Conservation (phyloP, 306 rosid species). For the Medicago lupulina region DNA sequence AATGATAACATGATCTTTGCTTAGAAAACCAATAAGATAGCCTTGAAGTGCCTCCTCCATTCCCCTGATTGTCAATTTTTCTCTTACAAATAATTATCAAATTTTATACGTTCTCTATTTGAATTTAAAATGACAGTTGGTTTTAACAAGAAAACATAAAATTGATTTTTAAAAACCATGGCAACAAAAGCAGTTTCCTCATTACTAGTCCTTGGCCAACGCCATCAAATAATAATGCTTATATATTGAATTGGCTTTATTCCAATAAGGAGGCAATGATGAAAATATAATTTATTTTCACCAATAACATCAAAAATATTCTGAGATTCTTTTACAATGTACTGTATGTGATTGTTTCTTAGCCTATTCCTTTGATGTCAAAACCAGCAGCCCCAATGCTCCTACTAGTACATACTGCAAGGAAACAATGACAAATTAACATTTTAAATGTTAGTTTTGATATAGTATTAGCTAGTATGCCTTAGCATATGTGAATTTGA, state of each 20-base stretch:
- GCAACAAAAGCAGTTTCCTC: not conserved
- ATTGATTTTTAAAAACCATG: not conserved
- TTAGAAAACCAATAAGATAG: too few relatives aligned
- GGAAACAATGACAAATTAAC: constrained; percentile 26
- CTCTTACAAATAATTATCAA: too few relatives aligned
- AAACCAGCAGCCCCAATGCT: constrained; percentile 79
- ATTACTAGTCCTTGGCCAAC: too few relatives aligned
- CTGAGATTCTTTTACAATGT: constrained; percentile 17
- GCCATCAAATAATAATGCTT: not conserved
- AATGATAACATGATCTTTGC: too few relatives aligned
- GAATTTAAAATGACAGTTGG: too few relatives aligned
- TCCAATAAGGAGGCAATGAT: constrained; percentile 5
- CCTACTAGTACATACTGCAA: constrained; percentile 81
- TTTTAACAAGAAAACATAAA: not conserved
- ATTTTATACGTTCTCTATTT: too few relatives aligned
- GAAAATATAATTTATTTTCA: constrained; percentile 19
- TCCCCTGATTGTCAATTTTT: too few relatives aligned
- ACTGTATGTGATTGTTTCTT: not conserved
- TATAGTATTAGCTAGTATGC: not conserved
- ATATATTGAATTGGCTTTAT: not conserved
- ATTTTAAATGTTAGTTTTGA: constrained; percentile 15
- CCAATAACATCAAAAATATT: not conserved
- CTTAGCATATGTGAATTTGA: not conserved
- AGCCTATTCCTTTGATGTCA: constrained; percentile 72
- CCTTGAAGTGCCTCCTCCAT: too few relatives aligned